These are phyloP conservation scores for Pseudocercospora eumusae DNA, from an alignment of 2,329 filamentous ascomycete species.

Conservation along the genomic window DNA sequence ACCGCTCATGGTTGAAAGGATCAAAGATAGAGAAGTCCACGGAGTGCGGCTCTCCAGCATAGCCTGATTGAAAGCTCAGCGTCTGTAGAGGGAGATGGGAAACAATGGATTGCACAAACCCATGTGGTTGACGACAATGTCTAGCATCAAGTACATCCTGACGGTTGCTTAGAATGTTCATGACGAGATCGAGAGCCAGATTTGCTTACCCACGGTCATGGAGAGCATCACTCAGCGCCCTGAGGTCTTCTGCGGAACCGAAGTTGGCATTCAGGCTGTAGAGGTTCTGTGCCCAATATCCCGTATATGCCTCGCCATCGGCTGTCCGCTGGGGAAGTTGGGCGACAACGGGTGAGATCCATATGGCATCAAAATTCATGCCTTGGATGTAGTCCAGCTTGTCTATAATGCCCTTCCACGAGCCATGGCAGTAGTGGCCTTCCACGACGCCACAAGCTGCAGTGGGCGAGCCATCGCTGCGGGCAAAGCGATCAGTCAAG, in stretches of 20 bases:
- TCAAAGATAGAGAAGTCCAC: conserved; percentile 57
- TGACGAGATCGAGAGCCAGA: background rate
- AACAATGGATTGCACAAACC: conserved; percentile 14
- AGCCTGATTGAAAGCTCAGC: conserved; percentile 35
- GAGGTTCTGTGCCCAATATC: conserved; percentile 55
- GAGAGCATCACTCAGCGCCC: conserved; percentile 56
- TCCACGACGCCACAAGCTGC: conserved; percentile 33
- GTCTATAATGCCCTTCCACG: conserved; percentile 47
- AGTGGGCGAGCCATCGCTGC: conserved; percentile 31
- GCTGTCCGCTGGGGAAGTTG: conserved; percentile 46
- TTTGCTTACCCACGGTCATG: conserved; percentile 48
- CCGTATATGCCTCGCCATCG: conserved; percentile 51
- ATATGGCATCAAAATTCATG: conserved; percentile 49
- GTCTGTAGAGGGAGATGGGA: background rate
- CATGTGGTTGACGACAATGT: conserved; percentile 60
- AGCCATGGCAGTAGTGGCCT: conserved; percentile 42
- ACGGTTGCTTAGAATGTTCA: background rate
- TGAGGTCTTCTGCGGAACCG: conserved; percentile 61
- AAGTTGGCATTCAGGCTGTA: conserved; percentile 60
- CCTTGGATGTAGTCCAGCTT: conserved; percentile 48
- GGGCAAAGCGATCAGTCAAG: conserved; percentile 44
- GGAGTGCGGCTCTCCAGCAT: conserved; percentile 48
- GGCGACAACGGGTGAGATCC: conserved; percentile 51
- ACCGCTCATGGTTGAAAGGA: conserved; percentile 58
- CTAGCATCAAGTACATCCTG: conserved; percentile 62